Evolutionary conservation across 805 yeast genomes (phyloP).

Genomic region (Blastobotrys chiropterorum): DNA sequence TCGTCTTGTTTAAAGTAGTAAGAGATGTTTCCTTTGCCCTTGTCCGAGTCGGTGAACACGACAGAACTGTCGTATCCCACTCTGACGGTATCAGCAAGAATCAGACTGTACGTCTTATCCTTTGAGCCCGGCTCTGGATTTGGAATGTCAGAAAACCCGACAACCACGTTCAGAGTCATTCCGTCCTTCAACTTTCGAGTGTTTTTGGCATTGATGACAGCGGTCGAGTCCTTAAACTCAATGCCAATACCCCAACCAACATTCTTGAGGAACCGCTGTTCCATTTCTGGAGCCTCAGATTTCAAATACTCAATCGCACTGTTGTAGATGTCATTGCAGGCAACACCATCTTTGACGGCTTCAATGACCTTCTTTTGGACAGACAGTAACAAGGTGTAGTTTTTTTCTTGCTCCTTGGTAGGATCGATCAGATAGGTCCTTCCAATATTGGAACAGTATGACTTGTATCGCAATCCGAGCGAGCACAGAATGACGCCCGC

Average conservation of each 20-base stretch:
- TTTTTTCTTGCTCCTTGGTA: conserved; percentile 64
- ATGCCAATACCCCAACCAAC: conserved; percentile 87
- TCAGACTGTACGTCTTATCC: conserved; percentile 58
- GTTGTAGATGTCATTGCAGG: conserved; percentile 60
- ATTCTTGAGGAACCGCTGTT: conserved; percentile 60
- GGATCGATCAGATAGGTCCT: conserved; percentile 91
- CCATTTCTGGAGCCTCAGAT: conserved; percentile 60
- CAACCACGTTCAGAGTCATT: conserved; percentile 64
- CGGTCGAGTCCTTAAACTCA: conserved; percentile 76
- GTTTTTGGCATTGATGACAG: conserved; percentile 66
- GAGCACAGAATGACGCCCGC: conserved; percentile 78
- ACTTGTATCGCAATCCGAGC: conserved; percentile 78
- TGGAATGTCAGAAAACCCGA: conserved; percentile 66
- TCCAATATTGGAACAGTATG: conserved; percentile 81
- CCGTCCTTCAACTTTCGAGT: conserved; percentile 64
- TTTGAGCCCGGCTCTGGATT: conserved; percentile 46
- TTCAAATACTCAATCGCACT: conserved; percentile 56
- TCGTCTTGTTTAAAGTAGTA: conserved; percentile 58
- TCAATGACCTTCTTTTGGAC: conserved; percentile 63
- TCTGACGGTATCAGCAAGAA: conserved; percentile 75
- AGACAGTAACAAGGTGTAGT: conserved; percentile 68
- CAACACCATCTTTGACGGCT: conserved; percentile 59
- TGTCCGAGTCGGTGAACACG: conserved; percentile 67
- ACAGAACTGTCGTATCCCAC: conserved; percentile 57
- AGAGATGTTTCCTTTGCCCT: conserved; percentile 66